Evolutionary conservation across 2,329 filamentous ascomycete genomes (phyloP), one percentile per base, ranked within the genome.

Genomic region (Orbilia blumenaviensis): DNA sequence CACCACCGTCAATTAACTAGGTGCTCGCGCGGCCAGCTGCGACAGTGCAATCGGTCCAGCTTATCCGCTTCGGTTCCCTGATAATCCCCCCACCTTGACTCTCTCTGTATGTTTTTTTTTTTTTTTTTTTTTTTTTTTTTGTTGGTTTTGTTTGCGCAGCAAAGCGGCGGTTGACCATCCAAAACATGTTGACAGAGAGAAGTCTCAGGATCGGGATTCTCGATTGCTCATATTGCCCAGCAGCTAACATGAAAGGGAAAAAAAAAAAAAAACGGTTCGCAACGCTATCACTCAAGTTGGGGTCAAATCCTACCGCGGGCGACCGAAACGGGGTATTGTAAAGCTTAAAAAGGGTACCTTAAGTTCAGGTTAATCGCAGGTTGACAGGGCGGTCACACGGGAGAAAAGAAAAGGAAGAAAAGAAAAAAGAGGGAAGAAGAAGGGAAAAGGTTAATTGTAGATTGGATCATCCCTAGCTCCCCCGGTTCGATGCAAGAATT

Each of bases 321-420:
- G 32, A 25, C 52, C 52, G 32, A 56, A 34, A 54, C 12, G 18
- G 27, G 48, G 16, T 27, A 32, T n/a, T 12, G 25, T 27, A 34
- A 54, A 32, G 27, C 27, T 34, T 52, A 21, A 18, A 46, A 44
- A 29, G 48, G 62, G 62, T 48, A 48, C 44, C 64, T 60, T 27
- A 52, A 25, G 46, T 23, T 14, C 36, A 61, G 58, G 52, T 56
- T 52, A 69, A 61, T 14, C 48, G 9, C 32, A 29, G 16, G 14
- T 23, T 10, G 42, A 23, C 42, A 23, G 21, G 41, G 41, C 44
- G 27, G 41, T 42, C 41, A 42, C 41, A 42, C 41, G 41, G 41
- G 16, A 46, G 21, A 16, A 46, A 44, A 16, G 38, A 3, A n/a
- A 16, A 41, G 38, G n/a, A 41, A 41, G 38, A 7, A 50, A 23